phyloP scores from a whole-genome alignment of 331 rosid species.

The Cydonia oblonga region DNA sequence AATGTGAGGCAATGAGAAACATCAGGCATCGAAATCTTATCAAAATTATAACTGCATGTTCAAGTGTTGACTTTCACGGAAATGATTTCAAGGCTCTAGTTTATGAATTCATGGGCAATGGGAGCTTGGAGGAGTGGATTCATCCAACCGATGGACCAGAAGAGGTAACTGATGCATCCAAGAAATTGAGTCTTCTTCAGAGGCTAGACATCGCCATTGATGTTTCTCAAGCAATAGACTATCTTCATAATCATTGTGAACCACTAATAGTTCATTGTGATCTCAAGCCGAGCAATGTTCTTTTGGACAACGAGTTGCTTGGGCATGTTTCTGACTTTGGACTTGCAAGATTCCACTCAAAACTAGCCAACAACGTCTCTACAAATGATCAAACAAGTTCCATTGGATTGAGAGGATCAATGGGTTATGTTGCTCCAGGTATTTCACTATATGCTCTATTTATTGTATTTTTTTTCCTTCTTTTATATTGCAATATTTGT shows the following conservation, averaged over 20 bases:
- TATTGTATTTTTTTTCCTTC: neutral
- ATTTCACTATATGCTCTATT: neutral
- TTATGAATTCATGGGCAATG: no score
- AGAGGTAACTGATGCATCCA: neutral
- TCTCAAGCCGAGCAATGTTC: no score
- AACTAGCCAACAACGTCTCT: neutral
- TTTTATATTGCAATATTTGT: neutral
- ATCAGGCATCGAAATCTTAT: constrained; percentile 14
- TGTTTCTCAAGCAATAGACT: neutral
- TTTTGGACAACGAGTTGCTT: no score
- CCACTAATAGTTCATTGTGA: neutral
- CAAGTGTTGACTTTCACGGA: neutral
- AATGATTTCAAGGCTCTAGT: no score
- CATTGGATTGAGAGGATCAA: neutral
- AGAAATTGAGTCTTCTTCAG: neutral
- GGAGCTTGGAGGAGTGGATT: neutral
- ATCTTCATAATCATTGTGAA: neutral
- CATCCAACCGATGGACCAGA: neutral
- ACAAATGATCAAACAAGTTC: neutral
- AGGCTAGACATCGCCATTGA: neutral
- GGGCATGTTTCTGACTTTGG: neutral
- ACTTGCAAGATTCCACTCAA: neutral
- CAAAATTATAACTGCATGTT: constrained; percentile 9
- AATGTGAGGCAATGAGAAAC: constrained; percentile 13
- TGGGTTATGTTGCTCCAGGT: neutral